Conservation (phyloP, 2,329 filamentous ascomycete genomes). For the Neonectria coccinea region DNA sequence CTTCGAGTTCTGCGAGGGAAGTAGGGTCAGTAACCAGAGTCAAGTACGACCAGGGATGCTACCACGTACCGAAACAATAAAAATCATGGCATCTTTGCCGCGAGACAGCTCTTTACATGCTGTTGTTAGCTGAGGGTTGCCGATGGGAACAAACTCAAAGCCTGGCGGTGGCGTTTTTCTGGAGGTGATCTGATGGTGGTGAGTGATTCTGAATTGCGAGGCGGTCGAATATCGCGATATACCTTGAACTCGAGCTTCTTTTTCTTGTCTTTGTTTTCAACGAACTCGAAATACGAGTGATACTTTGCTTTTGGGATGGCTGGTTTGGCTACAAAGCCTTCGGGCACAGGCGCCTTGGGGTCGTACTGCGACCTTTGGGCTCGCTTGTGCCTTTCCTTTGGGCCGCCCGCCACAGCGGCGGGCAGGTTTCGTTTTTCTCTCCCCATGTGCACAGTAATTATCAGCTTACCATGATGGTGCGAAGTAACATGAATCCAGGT, state of each 20-base stretch:
- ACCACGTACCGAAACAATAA: conserved; percentile 71
- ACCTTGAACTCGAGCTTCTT: conserved; percentile 74
- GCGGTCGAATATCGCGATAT: conserved; percentile 45
- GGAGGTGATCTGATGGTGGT: conserved; percentile 62
- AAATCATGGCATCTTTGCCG: conserved; percentile 71
- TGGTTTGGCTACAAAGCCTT: conserved; percentile 54
- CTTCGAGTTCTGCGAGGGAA: conserved; percentile 46
- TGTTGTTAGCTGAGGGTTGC: conserved; percentile 70
- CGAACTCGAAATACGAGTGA: conserved; percentile 72
- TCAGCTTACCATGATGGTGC: conserved; percentile 47
- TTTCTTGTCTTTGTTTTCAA: conserved; percentile 73
- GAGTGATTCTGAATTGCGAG: conserved; percentile 44
- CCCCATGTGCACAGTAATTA: conserved; percentile 49
- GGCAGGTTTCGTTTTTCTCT: conserved; percentile 52
- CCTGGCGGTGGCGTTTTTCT: conserved; percentile 66
- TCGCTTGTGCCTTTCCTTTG: conserved; percentile 53
- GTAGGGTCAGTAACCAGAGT: conserved; percentile 24
- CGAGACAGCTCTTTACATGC: conserved; percentile 74
- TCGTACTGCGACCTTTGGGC: conserved; percentile 50
- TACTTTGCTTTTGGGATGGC: conserved; percentile 64
- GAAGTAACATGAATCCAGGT: conserved; percentile 28
- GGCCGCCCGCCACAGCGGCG: conserved; percentile 46
- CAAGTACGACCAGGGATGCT: background rate
- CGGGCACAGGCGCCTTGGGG: conserved; percentile 49
- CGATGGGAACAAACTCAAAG: conserved; percentile 72